These are phyloP conservation scores for Domatiomyces globalis DNA, from an alignment of 2,329 filamentous ascomycete genomes.

Conservation along the genomic window DNA sequence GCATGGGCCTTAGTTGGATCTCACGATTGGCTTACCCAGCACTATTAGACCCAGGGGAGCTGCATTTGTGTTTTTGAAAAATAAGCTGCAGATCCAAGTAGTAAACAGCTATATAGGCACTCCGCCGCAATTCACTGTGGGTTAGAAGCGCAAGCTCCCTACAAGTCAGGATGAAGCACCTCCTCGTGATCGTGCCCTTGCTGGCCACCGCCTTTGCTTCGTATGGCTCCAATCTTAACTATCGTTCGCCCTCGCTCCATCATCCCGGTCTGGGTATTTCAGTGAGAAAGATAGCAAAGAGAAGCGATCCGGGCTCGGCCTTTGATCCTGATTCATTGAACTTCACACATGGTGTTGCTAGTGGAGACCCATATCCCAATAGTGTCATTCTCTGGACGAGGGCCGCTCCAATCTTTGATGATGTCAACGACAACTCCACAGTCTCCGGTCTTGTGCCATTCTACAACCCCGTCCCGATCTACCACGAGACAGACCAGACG, in stretches of 20 bases:
- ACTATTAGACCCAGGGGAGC: not conserved
- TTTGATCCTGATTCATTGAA: constrained; percentile 37
- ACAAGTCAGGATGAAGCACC: not conserved
- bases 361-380: constrained; percentile 30
- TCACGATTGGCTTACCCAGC: not conserved
- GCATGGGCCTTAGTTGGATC: not conserved
- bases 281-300: constrained; percentile 46
- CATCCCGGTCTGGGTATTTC: constrained; percentile 51
- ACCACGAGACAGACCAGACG: constrained; percentile 39
- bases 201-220: constrained; percentile 5
- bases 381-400: constrained; percentile 35
- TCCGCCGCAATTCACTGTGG: no score
- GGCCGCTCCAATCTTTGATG: constrained; percentile 27
- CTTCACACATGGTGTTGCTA: constrained; percentile 51
- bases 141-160: not conserved
- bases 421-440: constrained; percentile 38
- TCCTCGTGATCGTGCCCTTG: not conserved
- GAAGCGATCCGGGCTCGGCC: constrained; percentile 34
- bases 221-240: constrained; percentile 45
- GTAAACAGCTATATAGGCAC: no score
- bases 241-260: constrained; percentile 50
- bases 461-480: constrained; percentile 31
- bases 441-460: constrained; percentile 43
- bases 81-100: no score
- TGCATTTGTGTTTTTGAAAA: no score